These are phyloP conservation scores for Trichoderma sp. DNA, from an alignment of 2,329 filamentous ascomycete genomes.

Conservation along the genomic window DNA sequence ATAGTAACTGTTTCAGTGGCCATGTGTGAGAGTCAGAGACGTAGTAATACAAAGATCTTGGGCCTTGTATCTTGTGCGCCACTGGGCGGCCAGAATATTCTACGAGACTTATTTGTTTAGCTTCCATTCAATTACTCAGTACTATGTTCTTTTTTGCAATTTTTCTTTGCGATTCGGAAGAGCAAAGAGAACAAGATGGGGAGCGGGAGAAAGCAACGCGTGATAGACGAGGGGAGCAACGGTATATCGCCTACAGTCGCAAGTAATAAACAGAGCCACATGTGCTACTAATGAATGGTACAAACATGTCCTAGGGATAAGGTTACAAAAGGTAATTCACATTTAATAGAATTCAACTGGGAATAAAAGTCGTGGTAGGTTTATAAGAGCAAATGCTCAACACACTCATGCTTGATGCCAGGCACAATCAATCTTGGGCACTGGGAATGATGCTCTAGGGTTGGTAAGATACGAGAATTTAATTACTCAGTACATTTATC, in stretches of 20 bases:
- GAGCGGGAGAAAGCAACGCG: not conserved
- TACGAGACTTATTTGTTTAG: too few species aligned
- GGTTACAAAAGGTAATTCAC: too few species aligned
- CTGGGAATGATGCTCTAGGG: not conserved
- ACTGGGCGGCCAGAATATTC: not conserved
- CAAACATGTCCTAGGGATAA: not conserved
- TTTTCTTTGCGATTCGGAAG: too few species aligned
- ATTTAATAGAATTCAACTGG: not conserved
- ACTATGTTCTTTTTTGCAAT: not conserved
- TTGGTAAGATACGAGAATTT: not conserved
- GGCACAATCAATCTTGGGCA: not conserved
- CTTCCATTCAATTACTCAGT: not conserved
- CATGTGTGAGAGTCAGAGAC: not conserved
- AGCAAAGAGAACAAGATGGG: too few species aligned
- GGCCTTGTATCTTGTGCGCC: not conserved
- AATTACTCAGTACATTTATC: not conserved
- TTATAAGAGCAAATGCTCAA: not conserved
- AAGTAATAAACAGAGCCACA: not conserved
- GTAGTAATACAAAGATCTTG: constrained; percentile 4
- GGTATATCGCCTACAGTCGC: not conserved
- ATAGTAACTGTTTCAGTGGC: constrained; percentile 6
- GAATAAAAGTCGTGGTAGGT: not conserved
- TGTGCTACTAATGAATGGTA: not conserved
- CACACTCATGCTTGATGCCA: not conserved
- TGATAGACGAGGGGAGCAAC: not conserved